Evolutionary conservation across 1,284 basidiomycete species (phyloP), one percentile per base, ranked within the genome.

Genomic region (Pseudozyma tsukubaensis): DNA sequence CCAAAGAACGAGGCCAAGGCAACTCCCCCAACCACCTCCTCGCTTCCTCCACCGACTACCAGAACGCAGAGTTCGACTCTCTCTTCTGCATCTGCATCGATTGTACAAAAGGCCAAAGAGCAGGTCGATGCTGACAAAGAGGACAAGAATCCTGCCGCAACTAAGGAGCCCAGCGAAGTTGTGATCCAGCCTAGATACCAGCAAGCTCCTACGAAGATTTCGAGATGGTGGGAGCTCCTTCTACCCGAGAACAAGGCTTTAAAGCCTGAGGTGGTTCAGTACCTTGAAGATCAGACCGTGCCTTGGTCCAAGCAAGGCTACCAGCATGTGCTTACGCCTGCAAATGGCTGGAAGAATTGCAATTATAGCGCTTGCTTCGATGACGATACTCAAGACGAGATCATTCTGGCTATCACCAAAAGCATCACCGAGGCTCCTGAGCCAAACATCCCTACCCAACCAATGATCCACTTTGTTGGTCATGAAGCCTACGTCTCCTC

Each of bases 171-270:
- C n/a, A n/a, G n/a, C n/a, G n/a, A n/a, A n/a, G n/a, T n/a, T n/a
- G n/a, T n/a, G n/a, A n/a, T n/a, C n/a, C n/a, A n/a, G n/a, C n/a
- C n/a, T n/a, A n/a, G n/a, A n/a, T n/a, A n/a, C n/a, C n/a, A n/a
- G n/a, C n/a, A n/a, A n/a, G 42, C 42, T 18, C 9, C 42, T 18
- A 8, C 42, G 42, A 55, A 55, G 9, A 34, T 51, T 12, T 36
- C 36, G 11, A 11, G 50, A 40, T 51, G 50, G 50, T 51, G 36
- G 36, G 50, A 51, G 36, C 13, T 51, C 10, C 13, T 51, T n/a
- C 14, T 51, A 13, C 50, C 50, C 18, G 9, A 10, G 7, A 18
- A 18, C 42, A 43, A 43, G 19, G 11, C 7, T 7, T 18, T 43
- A 8, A 18, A 18, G 13, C 9, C 8, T 7, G 11, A 43, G 19